Evolutionary conservation across 495 filamentous ascomycete genomes (phyloP).

Genomic region (Xylaria curta): DNA sequence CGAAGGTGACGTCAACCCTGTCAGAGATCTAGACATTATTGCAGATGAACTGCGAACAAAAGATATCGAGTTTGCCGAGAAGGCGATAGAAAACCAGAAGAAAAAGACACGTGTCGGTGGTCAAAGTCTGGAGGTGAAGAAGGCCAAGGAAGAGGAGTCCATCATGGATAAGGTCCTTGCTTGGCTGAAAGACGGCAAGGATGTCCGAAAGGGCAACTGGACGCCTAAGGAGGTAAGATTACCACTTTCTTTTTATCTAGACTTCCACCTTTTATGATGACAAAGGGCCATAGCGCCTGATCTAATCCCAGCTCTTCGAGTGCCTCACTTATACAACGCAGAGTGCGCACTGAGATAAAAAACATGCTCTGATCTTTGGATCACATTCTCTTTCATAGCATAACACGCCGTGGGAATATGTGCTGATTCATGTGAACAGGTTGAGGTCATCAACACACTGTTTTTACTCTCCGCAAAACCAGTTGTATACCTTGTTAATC

Average conservation of each 20-base stretch:
- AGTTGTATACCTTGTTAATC: conserved; percentile 95
- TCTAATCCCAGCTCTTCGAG: conserved; percentile 99
- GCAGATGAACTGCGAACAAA: conserved; percentile 95
- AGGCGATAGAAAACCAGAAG: conserved; percentile 83
- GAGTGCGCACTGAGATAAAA: conserved; percentile 85
- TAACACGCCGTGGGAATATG: conserved; percentile 29
- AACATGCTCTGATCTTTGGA: conserved; percentile 59
- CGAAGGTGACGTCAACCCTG: conserved; percentile 96
- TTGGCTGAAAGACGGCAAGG: conserved; percentile 83
- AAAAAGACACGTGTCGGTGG: conserved; percentile 95
- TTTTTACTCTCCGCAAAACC: conserved; percentile 96
- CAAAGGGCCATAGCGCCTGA: conserved; percentile 94
- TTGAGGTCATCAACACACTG: conserved; percentile 97
- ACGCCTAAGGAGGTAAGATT: conserved; percentile 88
- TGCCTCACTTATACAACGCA: conserved; percentile 71
- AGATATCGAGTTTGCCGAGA: conserved; percentile 98
- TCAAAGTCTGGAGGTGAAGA: conserved; percentile 98
- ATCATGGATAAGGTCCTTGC: conserved; percentile 87
- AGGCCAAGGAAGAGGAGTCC: conserved; percentile 91
- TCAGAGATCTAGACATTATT: conserved; percentile 94
- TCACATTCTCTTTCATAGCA: conserved; percentile 43
- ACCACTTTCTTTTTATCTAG: conserved; percentile 28
- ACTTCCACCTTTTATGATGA: conserved; percentile 80
- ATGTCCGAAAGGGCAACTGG: conserved; percentile 92
- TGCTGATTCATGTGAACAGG: conserved; percentile 60